These are phyloP conservation scores for Boechera divaricarpa DNA, from an alignment of 345 rosid genomes.

Conservation along the genomic window DNA sequence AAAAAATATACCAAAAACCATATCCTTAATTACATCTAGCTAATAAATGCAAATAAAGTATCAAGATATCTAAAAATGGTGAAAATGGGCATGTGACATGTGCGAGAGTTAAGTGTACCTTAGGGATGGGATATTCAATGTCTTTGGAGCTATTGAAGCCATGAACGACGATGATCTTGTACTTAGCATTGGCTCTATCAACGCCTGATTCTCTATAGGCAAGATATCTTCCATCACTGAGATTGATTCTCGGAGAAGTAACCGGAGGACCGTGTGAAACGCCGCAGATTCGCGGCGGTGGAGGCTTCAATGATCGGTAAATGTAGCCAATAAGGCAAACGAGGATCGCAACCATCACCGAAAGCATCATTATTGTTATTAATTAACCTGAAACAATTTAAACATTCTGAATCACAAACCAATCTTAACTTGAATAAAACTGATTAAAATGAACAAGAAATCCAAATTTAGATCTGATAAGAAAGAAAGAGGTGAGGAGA, in stretches of 20 bases:
- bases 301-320: conserved; percentile 64
- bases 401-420: no score
- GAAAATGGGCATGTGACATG: conserved; percentile 5
- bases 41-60: background rate
- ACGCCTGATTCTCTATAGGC: conserved; percentile 80
- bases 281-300: conserved; percentile 78
- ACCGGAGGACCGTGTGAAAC: conserved; percentile 67
- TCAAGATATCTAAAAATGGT: background rate
- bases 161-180: conserved; percentile 66
- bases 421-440: no score
- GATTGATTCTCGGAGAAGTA: conserved; percentile 72
- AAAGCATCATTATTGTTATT: conserved; percentile 54
- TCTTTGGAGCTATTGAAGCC: conserved; percentile 77
- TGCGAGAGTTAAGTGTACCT: conserved; percentile 46
- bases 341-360: conserved; percentile 52
- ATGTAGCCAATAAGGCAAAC: conserved; percentile 62
- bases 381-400: conserved; percentile 11
- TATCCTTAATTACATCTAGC: background rate
- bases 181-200: conserved; percentile 61
- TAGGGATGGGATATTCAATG: conserved; percentile 53
- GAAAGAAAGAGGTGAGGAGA: background rate
- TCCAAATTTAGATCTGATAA: background rate
- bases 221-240: conserved; percentile 78
- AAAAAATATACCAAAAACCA: background rate
- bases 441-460: background rate